Conservation (phyloP, 495 filamentous ascomycete genomes). For the Xylaria grammica region DNA sequence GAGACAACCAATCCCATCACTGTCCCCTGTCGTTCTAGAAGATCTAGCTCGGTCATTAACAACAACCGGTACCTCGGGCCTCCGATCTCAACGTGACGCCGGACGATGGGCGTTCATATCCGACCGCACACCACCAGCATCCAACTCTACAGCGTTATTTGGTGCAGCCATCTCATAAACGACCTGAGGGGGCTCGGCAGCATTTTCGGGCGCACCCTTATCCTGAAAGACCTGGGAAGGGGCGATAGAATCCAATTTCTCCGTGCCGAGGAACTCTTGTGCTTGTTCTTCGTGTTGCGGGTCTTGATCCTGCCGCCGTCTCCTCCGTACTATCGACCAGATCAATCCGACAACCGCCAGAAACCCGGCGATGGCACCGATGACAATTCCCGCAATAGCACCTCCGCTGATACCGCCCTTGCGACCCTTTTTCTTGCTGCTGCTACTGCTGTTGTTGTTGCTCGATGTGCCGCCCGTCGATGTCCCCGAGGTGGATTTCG, state of each 20-base stretch:
- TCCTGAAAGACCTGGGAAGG: too few species aligned
- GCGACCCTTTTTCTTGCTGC: not conserved
- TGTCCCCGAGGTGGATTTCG: not conserved
- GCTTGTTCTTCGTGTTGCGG: not conserved
- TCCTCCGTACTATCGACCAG: not conserved
- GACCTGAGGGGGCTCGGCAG: too few species aligned
- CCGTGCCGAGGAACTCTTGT: too few species aligned
- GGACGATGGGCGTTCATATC: not conserved
- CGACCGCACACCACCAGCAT: not conserved
- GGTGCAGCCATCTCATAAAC: not conserved
- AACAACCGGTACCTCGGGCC: not conserved
- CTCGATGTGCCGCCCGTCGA: not conserved
- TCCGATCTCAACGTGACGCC: not conserved
- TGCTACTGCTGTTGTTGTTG: not conserved
- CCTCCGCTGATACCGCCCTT: not conserved
- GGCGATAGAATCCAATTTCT: too few species aligned
- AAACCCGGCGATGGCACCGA: not conserved
- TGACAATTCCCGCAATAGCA: slow-evolving; percentile 8
- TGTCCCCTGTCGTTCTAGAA: not conserved
- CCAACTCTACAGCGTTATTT: not conserved
- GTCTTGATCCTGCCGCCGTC: not conserved
- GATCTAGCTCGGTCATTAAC: not conserved
- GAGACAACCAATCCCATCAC: too few species aligned
- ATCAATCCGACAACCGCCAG: not conserved
- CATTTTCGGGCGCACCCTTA: too few species aligned